Conservation (phyloP, 257 asterid genomes). For the Solanum appendiculatum region DNA sequence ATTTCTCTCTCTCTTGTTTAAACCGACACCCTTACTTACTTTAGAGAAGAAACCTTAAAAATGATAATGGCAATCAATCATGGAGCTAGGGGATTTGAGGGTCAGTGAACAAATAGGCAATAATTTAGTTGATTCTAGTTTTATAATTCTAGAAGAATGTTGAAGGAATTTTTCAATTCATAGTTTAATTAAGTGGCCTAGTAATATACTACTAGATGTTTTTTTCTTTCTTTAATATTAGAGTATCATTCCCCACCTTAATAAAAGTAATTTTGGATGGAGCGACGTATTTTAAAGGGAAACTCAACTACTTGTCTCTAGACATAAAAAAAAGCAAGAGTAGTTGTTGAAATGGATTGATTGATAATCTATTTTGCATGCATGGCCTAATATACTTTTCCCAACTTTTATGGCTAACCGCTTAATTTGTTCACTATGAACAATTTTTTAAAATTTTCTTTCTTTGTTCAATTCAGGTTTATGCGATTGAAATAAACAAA, state of each 20-base stretch:
- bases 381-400: neutral
- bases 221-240: neutral
- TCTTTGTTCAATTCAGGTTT: neutral
- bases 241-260: neutral
- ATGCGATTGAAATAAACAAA: neutral
- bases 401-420: neutral
- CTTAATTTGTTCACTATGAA: neutral
- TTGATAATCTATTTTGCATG: neutral
- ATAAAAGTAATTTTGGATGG: neutral
- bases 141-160: neutral
- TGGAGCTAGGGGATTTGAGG: neutral
- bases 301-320: neutral
- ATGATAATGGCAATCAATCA: neutral
- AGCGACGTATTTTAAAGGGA: neutral
- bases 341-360: neutral
- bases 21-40: no score
- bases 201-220: neutral
- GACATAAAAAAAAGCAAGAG: neutral
- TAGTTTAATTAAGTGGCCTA: neutral
- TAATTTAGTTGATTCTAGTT: neutral
- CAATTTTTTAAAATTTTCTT: neutral
- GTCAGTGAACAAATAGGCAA: neutral
- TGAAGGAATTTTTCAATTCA: neutral
- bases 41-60: neutral
- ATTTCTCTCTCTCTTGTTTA: no score